A percentile compares a stretch with the other conserved stretches of the same genome.
Evolutionary conservation across 2,329 filamentous ascomycete genomes (phyloP).

Genomic region (Stachybotrys echinatus): DNA sequence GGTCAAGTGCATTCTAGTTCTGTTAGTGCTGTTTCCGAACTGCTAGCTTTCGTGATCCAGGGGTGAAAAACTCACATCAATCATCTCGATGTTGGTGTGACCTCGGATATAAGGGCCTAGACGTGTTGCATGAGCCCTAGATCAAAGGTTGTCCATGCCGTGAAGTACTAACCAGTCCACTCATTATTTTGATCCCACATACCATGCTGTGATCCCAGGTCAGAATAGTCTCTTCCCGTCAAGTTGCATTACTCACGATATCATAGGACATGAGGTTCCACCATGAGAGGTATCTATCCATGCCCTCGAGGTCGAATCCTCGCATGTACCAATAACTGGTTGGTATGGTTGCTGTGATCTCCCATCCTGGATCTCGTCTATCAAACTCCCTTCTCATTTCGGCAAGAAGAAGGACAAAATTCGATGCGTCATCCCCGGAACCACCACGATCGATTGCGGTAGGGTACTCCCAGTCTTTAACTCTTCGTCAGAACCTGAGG

Average conservation of each 20-base stretch:
- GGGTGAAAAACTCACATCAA: not conserved
- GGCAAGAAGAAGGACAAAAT: not conserved
- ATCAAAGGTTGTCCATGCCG: too few species aligned
- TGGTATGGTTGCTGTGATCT: constrained; percentile 2
- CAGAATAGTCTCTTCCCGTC: too few species aligned
- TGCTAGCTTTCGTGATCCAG: too few species aligned
- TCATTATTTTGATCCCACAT: constrained; percentile 21
- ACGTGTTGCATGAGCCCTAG: too few species aligned
- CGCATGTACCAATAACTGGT: constrained; percentile 8
- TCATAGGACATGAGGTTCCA: constrained; percentile 34
- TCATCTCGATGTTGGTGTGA: constrained; percentile 26
- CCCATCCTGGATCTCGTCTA: not conserved
- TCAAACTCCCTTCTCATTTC: not conserved
- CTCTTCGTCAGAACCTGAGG: too few species aligned
- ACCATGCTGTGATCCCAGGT: constrained; percentile 17
- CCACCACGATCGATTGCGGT: too few species aligned
- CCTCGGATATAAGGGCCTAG: constrained; percentile 18
- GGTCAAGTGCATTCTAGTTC: constrained; percentile 28
- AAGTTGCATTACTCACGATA: constrained; percentile 8
- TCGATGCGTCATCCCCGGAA: too few species aligned
- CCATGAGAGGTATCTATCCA: constrained; percentile 16
- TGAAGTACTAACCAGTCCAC: constrained; percentile 11
- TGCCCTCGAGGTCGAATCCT: constrained; percentile 2
- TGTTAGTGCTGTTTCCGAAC: too few species aligned
- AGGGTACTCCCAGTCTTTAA: too few species aligned